Base-by-base conservation (phyloP, 768 basidiomycete species). In the Hydnomerulius pinastri region DNA sequence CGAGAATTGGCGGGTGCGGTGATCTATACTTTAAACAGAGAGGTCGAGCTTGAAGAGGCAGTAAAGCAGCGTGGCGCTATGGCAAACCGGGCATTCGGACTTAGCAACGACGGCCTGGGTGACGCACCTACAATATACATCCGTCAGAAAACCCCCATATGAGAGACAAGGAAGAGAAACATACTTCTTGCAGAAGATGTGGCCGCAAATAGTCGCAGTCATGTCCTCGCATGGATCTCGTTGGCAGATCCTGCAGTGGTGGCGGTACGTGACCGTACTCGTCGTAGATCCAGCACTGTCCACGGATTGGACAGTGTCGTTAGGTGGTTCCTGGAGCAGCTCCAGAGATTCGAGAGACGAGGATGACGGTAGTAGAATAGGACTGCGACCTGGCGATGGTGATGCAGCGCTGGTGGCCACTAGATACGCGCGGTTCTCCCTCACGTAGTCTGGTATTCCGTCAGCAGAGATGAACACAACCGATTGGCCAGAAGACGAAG, bases 201-300 rank as follows among this genome's bases (percentile, higher is more conserved):
- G 83, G 3, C 83, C 83, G 56, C 83, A 85, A 64, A 81, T 77
- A 4, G 79, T 83, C 18, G 77, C 82, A 2, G 79, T 83, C 38
- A 77, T 73, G 50, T 82, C 74, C 29, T 75, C 72, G 45, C 79
- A 80, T 1, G 75, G 72, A 45, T 82, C 74, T 21, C 67, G 60
- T 5, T 70, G 65, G 54, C 82, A 84, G 1, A 73, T 63, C 23
- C 83, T 74, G 48, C 80, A 84, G 40, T 82, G 76, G 42, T 81
- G 58, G 5, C 61, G 58, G 36, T 59, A 48, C 24, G 39, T 36
- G 52, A 17, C 28, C 2, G 17, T 35, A 43, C 29, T 43, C 9
- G 29, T 42, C 6, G 36, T 27, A 4, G 38, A 9, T 5, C 10
- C 15, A 23, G 28, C 10, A 24, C 15, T 17, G 25, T 24, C 39